A percentile compares a stretch with the other conserved stretches of the same genome.
phyloP scores from a whole-genome alignment of 345 rosid genomes.

The Acer saccharum region DNA sequence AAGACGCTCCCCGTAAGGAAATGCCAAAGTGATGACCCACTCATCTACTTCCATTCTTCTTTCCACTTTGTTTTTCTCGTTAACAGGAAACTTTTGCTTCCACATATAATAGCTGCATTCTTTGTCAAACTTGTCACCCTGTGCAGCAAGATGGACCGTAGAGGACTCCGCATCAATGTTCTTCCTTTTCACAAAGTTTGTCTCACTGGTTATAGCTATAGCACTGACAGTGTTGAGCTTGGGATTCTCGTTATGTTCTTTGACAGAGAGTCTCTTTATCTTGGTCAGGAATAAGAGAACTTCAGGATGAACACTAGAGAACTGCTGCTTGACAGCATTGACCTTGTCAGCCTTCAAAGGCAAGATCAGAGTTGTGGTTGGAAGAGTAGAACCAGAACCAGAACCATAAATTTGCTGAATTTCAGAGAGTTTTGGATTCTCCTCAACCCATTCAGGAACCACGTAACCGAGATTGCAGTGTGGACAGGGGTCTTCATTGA shows the following conservation, averaged over 20 bases:
- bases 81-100: slow-evolving; percentile 74
- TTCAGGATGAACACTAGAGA: slow-evolving; percentile 70
- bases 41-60: slow-evolving; percentile 69
- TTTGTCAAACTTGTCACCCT: slow-evolving; percentile 16
- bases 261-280: slow-evolving; percentile 66
- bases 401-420: slow-evolving; percentile 55
- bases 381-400: slow-evolving; percentile 36
- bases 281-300: slow-evolving; percentile 59
- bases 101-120: slow-evolving; percentile 67
- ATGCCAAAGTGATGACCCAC: slow-evolving; percentile 75
- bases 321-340: slow-evolving; percentile 64
- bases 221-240: slow-evolving; percentile 42
- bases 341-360: slow-evolving; percentile 71
- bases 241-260: slow-evolving; percentile 53
- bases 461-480: slow-evolving; percentile 66
- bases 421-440: slow-evolving; percentile 47
- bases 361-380: slow-evolving; percentile 60
- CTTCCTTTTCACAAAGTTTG: slow-evolving; percentile 52
- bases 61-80: slow-evolving; percentile 50
- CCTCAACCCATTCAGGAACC: slow-evolving; percentile 83
- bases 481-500: slow-evolving; percentile 64
- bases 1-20: slow-evolving; percentile 63
- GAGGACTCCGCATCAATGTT: slow-evolving; percentile 74
- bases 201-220: slow-evolving; percentile 59
- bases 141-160: slow-evolving; percentile 57